Conservation (phyloP, 257 asterid species). For the Nicotiana sylvestris region DNA sequence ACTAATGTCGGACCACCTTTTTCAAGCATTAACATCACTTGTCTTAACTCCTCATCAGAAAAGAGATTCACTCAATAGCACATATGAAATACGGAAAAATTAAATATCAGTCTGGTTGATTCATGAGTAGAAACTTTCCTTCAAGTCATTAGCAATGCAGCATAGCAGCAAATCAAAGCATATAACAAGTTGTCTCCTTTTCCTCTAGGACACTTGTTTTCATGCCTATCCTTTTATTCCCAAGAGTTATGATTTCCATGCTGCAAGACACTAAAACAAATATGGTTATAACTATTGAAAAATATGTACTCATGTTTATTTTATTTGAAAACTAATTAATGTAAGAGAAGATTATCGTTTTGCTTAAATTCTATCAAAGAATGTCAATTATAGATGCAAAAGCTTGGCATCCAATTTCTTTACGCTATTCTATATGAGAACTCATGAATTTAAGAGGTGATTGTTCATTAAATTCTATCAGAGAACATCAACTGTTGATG, state of each 20-base stretch:
- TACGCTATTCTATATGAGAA: no score
- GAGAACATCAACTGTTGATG: not conserved
- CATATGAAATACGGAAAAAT: not conserved
- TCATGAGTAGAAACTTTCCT: not conserved
- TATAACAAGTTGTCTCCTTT: not conserved
- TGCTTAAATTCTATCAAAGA: no score
- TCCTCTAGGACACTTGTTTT: not conserved
- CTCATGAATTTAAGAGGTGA: not conserved
- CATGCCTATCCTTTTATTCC: not conserved
- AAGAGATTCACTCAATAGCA: not conserved
- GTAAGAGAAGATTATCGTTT: not conserved
- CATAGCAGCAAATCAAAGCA: not conserved
- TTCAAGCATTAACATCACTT: no score
- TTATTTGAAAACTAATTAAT: not conserved
- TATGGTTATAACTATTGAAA: not conserved
- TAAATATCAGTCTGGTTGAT: no score
- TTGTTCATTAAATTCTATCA: not conserved
- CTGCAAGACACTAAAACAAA: not conserved
- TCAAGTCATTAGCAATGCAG: not conserved
- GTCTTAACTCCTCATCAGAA: no score
- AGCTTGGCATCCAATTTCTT: not conserved
- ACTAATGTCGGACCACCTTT: no score
- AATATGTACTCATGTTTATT: not conserved
- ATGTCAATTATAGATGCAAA: not conserved
- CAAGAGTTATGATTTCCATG: not conserved